These are phyloP conservation scores for Podospora fimiseda DNA, from an alignment of 495 filamentous ascomycete species.

Conservation along the genomic window DNA sequence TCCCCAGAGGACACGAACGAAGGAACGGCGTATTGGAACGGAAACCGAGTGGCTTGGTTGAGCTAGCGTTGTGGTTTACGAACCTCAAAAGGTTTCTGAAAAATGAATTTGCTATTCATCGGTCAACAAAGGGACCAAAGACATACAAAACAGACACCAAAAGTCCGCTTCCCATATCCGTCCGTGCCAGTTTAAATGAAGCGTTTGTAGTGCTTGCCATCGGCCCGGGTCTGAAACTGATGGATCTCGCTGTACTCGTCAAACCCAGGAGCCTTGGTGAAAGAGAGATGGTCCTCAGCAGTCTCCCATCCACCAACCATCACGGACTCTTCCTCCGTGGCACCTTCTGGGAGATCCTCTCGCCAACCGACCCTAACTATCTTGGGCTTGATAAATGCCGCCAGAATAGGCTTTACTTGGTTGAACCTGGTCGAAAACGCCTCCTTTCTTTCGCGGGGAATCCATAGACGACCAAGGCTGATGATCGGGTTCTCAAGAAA, in stretches of 20 bases:
- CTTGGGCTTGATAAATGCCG: conserved; percentile 34
- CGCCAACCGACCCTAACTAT: conserved; percentile 42
- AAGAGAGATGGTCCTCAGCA: conserved; percentile 40
- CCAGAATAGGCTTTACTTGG: conserved; percentile 34
- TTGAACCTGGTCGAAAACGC: conserved; percentile 37
- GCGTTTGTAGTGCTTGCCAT: conserved; percentile 42
- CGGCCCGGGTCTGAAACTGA: conserved; percentile 26
- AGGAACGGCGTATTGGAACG: conserved; percentile 38
- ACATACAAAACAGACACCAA: too few species aligned
- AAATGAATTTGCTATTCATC: conserved; percentile 2
- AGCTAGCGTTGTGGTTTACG: not conserved
- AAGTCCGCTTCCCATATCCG: not conserved
- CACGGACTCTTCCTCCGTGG: conserved; percentile 48
- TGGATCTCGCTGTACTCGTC: conserved; percentile 32
- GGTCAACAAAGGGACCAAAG: not conserved
- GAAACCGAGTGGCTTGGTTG: conserved; percentile 7
- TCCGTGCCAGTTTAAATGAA: conserved; percentile 18
- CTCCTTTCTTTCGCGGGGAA: conserved; percentile 34
- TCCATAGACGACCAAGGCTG: conserved; percentile 38
- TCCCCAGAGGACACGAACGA: conserved; percentile 6
- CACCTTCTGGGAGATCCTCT: conserved; percentile 37
- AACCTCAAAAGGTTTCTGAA: not conserved
- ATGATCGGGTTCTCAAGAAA: conserved; percentile 39
- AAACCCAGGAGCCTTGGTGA: conserved; percentile 32
- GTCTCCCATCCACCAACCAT: conserved; percentile 46